Evolutionary conservation across 768 basidiomycete genomes (phyloP), one percentile per base, ranked within the genome.

Genomic region (Sarcodon aspratus): DNA sequence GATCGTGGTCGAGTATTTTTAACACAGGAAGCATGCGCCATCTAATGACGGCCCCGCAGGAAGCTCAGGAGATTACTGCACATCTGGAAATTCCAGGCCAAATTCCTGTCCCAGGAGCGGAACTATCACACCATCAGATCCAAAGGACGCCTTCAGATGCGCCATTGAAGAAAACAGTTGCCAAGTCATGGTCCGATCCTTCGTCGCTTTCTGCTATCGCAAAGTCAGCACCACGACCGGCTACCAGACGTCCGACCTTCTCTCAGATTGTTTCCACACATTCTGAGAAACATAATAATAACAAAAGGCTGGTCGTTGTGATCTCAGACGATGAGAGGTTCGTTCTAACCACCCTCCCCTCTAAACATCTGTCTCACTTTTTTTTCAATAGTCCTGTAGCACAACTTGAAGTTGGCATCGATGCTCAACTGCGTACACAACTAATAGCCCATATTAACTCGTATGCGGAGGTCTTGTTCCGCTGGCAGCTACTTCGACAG

Each of bases 1-100:
- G 79, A 8, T 87, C 88, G 0, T 90, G 88, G 88, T 83, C 85
- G 0, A 88, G 79, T 56, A 58, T 90, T 9, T 85, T 87, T 60
- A 82, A 79, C 51, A 67, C 83, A 1, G 76, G 75, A 13, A 74
- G 70, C 38, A 69, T 88, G 64, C 72, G 82, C 27, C 82, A 86
- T 49, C 76, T 89, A 50, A 79, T 88, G 54, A 69, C 70, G 9
- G 77, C 80, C 34, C 48, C 52, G 7, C 51, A 50, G 15, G 50
- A 48, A 18, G 50, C 33, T 3, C 46, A 50, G 15, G 46, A 47
- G 13, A 31, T 8, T 1, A n/a, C 13, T 5, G 49, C 54, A 47
- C n/a, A 52, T 48, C 7, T 49, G 48, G 9, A 49, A 38, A 8
- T 53, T 13, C 36, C 33, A 21, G 21, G n/a, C 17, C 12, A n/a